These are phyloP conservation scores for Nidularia pulvinata DNA, from an alignment of 768 basidiomycete species.

Conservation along the genomic window DNA sequence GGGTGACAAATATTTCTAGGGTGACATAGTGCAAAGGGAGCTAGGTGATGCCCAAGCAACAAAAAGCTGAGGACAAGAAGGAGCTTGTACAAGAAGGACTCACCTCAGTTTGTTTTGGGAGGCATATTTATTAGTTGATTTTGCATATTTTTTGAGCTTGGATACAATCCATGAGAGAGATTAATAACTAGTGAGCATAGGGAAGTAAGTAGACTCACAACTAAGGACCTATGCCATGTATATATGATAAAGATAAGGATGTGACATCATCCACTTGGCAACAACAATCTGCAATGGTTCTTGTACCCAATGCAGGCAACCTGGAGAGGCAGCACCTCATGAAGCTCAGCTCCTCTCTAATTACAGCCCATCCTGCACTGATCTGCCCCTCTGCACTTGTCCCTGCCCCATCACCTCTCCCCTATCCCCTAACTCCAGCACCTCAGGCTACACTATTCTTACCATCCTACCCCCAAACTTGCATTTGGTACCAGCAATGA, in stretches of 20 bases:
- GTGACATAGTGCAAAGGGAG: constrained; percentile 94
- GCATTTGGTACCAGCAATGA: constrained; percentile 38
- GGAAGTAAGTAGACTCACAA: constrained; percentile 41
- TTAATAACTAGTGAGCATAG: neutral
- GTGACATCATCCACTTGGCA: no score
- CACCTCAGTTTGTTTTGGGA: constrained; percentile 43
- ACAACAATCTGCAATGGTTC: no score
- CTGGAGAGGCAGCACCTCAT: constrained; percentile 90
- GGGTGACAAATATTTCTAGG: constrained; percentile 89
- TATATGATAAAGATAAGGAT: no score
- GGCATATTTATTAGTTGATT: constrained; percentile 57
- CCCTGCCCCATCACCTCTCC: no score
- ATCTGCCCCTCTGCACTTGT: no score
- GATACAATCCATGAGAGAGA: constrained; percentile 45
- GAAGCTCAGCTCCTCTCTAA: constrained; percentile 66
- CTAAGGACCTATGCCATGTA: constrained; percentile 44
- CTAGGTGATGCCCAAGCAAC: constrained; percentile 93
- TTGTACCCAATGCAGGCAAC: no score
- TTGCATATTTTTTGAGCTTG: constrained; percentile 68
- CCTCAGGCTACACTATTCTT: neutral
- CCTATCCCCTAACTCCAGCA: neutral
- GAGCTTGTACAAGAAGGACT: constrained; percentile 29
- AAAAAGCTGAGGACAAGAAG: constrained; percentile 90
- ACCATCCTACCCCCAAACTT: neutral
- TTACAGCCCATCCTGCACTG: neutral